Conservation (phyloP, 148 eudicot species). For the Rhododendron ferrugineum region DNA sequence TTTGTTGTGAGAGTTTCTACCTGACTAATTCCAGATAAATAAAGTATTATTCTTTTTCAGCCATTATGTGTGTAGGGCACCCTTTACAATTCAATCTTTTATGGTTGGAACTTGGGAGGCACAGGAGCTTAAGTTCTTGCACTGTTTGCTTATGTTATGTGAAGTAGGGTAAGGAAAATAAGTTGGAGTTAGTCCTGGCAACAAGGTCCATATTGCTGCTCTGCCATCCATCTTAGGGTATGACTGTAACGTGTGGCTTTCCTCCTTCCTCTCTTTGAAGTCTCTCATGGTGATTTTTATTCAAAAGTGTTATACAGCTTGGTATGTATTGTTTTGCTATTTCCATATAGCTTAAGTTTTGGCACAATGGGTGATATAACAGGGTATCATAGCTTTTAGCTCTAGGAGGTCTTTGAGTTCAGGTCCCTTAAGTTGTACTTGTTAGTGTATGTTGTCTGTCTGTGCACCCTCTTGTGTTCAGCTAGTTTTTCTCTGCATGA, state of each 20-base stretch:
- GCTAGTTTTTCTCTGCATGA: background rate
- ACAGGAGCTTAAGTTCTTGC: background rate
- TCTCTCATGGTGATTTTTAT: background rate
- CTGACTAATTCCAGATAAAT: background rate
- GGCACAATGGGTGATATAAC: background rate
- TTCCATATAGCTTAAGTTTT: background rate
- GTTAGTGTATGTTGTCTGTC: background rate
- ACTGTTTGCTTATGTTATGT: background rate
- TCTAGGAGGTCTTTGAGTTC: background rate
- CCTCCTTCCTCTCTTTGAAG: background rate
- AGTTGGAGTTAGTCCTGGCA: background rate
- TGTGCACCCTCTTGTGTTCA: background rate
- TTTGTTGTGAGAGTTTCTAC: background rate
- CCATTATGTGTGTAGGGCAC: background rate
- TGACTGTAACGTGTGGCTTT: background rate
- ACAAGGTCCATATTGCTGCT: background rate
- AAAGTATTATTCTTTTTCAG: background rate
- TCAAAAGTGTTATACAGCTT: background rate
- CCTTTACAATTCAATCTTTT: background rate
- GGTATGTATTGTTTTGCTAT: background rate
- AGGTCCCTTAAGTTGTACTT: background rate
- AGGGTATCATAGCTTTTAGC: background rate
- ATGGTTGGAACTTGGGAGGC: background rate
- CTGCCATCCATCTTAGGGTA: slow-evolving; percentile 1
- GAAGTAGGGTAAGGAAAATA: background rate